Evolutionary conservation across 2,329 filamentous ascomycete species (phyloP).

Genomic region (Fusarium dimerum): DNA sequence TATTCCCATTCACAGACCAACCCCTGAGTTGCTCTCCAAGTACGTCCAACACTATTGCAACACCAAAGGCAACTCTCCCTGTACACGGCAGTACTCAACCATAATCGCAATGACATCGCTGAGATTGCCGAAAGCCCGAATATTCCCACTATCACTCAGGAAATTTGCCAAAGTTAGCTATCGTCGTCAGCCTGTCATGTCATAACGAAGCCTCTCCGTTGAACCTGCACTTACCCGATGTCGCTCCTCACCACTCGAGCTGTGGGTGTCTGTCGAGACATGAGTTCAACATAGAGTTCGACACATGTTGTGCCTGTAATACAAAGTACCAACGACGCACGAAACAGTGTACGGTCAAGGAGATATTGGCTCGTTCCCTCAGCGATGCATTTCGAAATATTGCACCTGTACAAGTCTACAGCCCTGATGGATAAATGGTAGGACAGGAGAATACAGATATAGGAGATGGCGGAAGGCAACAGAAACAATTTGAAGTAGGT

Average conservation of each 20-base stretch:
- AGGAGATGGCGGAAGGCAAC: not conserved
- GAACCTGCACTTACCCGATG: not conserved
- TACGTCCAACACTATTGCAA: not conserved
- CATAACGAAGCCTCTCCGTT: not conserved
- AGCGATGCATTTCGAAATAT: not conserved
- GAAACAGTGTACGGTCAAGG: not conserved
- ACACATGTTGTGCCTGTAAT: not conserved
- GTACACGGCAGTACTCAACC: not conserved
- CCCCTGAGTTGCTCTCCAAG: conserved; percentile 2
- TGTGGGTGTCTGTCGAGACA: not conserved
- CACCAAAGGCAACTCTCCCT: not conserved
- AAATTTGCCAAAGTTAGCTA: not conserved
- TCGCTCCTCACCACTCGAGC: not conserved
- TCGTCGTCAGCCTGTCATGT: not conserved
- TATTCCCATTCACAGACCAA: not conserved
- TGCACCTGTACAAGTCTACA: not conserved
- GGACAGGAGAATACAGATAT: not conserved
- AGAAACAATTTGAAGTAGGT: not conserved
- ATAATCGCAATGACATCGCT: conserved; percentile 12
- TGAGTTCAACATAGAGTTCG: not conserved
- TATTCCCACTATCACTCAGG: not conserved
- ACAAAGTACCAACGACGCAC: not conserved
- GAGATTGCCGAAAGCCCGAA: not conserved
- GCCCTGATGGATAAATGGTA: not conserved
- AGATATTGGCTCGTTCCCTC: not conserved